Percentiles rank a stretch among this genome's conserved stretches.
Conservation (phyloP, 495 filamentous ascomycete genomes). For the Delitschia confertaspora region DNA sequence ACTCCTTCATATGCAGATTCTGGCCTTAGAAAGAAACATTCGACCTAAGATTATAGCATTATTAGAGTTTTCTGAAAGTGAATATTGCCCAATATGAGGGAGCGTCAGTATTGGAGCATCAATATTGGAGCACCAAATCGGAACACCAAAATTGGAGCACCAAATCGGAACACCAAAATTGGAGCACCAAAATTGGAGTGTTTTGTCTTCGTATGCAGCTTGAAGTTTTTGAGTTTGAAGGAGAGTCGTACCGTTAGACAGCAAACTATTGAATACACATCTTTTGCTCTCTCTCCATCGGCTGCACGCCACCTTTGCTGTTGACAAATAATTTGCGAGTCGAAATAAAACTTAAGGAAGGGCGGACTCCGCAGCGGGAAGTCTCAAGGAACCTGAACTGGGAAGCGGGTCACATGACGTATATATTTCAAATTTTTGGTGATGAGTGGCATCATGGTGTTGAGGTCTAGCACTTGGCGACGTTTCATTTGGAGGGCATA, state of each 20-base stretch:
- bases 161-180: not conserved
- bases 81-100: not conserved
- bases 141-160: not conserved
- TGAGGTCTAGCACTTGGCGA: conserved; percentile 18
- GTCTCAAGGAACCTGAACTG: not conserved
- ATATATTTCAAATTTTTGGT: not conserved
- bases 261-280: too few species aligned
- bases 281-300: not conserved
- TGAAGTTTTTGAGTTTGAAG: too few species aligned
- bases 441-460: conserved; percentile 10
- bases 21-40: not conserved
- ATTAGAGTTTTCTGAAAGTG: not conserved
- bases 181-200: not conserved
- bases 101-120: not conserved
- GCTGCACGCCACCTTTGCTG: not conserved
- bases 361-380: not conserved
- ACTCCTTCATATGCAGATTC: not conserved
- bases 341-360: too few species aligned
- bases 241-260: too few species aligned
- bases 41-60: not conserved
- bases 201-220: too few species aligned
- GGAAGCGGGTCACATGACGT: too few species aligned
- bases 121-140: not conserved
- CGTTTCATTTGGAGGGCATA: too few species aligned
- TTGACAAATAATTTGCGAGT: too few species aligned